Evolutionary conservation across 345 rosid species (phyloP).

Genomic region (Corchorus capsularis): DNA sequence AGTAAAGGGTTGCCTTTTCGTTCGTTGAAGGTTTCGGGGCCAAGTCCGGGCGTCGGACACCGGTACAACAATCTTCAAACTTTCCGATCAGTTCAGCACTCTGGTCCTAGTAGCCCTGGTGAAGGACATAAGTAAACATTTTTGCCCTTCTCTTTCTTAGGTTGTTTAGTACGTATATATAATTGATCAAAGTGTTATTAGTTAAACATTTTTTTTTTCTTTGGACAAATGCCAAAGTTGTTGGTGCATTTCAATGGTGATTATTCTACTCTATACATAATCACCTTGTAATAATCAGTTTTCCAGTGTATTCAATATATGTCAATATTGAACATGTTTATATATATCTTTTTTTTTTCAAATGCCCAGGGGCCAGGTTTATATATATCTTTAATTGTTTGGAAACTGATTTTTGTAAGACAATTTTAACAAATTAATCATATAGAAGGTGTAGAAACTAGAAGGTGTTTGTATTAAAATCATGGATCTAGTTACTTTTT

Average conservation of each 20-base stretch:
- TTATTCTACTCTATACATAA: background rate
- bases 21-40: conserved; percentile 38
- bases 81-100: conserved; percentile 3
- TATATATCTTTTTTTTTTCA: background rate
- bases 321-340: background rate
- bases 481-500: no score
- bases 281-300: background rate
- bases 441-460: no score
- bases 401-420: no score
- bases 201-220: background rate
- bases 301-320: background rate
- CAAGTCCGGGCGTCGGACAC: conserved; percentile 44
- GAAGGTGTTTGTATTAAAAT: no score
- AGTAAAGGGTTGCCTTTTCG: conserved; percentile 7
- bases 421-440: no score
- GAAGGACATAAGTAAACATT: conserved; percentile 29
- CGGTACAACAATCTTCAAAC: background rate
- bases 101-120: conserved; percentile 57
- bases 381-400: background rate
- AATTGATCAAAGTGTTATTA: background rate
- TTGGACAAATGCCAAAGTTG: background rate
- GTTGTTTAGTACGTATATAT: background rate
- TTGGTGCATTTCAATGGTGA: background rate
- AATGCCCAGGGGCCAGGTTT: no score
- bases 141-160: background rate